phyloP scores from a whole-genome alignment of 805 yeast genomes.

The Wilhelminamyces savonicus region DNA sequence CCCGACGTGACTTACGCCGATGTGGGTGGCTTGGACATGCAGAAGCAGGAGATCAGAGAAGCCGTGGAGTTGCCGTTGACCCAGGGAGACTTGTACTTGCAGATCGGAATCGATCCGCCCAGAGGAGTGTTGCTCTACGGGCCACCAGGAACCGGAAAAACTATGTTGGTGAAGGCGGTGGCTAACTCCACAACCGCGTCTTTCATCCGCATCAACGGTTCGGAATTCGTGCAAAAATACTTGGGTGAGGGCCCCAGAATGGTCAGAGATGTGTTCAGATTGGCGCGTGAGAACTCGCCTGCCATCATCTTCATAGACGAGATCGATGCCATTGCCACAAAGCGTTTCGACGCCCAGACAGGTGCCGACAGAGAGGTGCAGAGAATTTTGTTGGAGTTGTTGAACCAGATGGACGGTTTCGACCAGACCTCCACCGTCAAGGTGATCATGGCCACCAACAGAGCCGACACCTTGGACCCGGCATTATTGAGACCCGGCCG shows the following conservation, averaged over 20 bases:
- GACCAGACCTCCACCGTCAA: constrained; percentile 94
- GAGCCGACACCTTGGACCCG: constrained; percentile 99
- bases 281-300: constrained; percentile 97
- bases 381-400: constrained; percentile 88
- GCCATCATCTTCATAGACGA: constrained; percentile 97
- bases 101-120: constrained; percentile 98
- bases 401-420: constrained; percentile 99
- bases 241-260: constrained; percentile 99
- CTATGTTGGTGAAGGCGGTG: constrained; percentile 98
- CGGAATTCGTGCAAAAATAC: constrained; percentile 97
- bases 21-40: constrained; percentile 99
- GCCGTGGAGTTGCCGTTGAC: constrained; percentile 96
- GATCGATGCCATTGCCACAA: constrained; percentile 98
- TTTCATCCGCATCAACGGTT: constrained; percentile 94
- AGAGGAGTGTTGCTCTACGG: constrained; percentile 96
- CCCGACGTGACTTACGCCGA: constrained; percentile 93
- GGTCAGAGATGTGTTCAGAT: constrained; percentile 97
- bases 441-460: constrained; percentile 98
- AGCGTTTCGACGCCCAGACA: constrained; percentile 98
- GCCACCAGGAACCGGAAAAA: constrained; percentile 99
- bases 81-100: constrained; percentile 92
- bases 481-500: constrained; percentile 98
- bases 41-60: constrained; percentile 96
- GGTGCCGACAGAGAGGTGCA: constrained; percentile 99
- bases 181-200: constrained; percentile 96